Conservation (phyloP, 129 eudicot genomes). For the Mikania micrantha region DNA sequence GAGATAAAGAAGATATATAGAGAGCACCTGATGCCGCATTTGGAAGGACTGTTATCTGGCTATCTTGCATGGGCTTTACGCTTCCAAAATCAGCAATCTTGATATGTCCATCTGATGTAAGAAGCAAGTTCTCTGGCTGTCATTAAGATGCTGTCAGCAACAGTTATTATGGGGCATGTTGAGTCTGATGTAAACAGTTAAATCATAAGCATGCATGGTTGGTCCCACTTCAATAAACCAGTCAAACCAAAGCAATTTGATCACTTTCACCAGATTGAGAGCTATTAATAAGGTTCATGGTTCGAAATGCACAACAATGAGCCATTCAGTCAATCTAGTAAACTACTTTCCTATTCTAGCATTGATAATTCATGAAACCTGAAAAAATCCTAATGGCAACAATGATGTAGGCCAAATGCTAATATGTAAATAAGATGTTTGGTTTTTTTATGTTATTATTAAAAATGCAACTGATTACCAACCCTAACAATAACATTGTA, state of each 20-base stretch:
- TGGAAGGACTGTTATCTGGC: slow-evolving; percentile 83
- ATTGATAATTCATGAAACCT: too few species aligned
- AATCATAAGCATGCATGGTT: background rate
- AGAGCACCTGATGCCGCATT: slow-evolving; percentile 83
- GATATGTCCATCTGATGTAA: slow-evolving; percentile 84
- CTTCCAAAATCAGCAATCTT: slow-evolving; percentile 99
- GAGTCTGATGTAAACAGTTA: background rate
- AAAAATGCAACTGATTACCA: background rate
- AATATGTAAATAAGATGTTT: background rate
- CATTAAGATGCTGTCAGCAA: slow-evolving; percentile 29
- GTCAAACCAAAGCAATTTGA: background rate
- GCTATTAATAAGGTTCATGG: background rate
- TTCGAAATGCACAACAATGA: background rate
- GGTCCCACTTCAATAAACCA: background rate
- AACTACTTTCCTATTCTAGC: background rate
- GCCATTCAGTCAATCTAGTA: too few species aligned
- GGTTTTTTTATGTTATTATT: background rate
- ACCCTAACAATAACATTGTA: background rate
- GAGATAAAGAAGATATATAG: too few species aligned
- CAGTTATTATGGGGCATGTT: background rate
- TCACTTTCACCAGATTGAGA: background rate
- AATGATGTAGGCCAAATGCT: background rate
- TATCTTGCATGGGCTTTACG: slow-evolving; percentile 96
- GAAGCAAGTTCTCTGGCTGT: slow-evolving; percentile 97
- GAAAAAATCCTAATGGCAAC: background rate